Conservation (phyloP, 1,284 basidiomycete genomes). For the Filobasidium uniguttulatum region DNA sequence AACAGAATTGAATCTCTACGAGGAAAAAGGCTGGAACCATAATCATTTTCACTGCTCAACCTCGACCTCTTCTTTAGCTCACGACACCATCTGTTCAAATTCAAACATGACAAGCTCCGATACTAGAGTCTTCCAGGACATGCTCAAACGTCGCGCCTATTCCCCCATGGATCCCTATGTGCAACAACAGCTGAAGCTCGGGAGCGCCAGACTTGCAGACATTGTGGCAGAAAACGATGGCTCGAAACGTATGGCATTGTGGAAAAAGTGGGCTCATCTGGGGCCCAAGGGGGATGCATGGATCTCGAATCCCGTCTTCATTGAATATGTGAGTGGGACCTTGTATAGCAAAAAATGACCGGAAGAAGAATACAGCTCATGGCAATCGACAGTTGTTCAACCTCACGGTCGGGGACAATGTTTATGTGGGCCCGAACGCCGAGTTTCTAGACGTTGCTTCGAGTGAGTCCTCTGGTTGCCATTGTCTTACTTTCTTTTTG, state of each 20-base stretch:
- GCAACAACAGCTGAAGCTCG: slow-evolving; percentile 16
- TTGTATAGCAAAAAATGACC: too few relatives aligned
- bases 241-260: slow-evolving; percentile 17
- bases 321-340: slow-evolving; percentile 28
- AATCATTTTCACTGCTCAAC: too few relatives aligned
- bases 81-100: too few relatives aligned
- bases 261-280: slow-evolving; percentile 18
- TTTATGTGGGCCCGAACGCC: slow-evolving; percentile 29
- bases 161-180: slow-evolving; percentile 24
- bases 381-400: slow-evolving; percentile 33
- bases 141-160: slow-evolving; percentile 26
- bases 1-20: too few relatives aligned
- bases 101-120: slow-evolving; percentile 3
- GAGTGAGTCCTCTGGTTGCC: slow-evolving; percentile 20
- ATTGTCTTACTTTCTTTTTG: not conserved
- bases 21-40: too few relatives aligned
- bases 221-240: slow-evolving; percentile 19
- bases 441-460: slow-evolving; percentile 31
- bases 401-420: slow-evolving; percentile 28
- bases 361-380: too few relatives aligned
- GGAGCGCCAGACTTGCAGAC: slow-evolving; percentile 15
- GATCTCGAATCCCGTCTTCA: slow-evolving; percentile 21
- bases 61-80: too few relatives aligned
- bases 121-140: slow-evolving; percentile 17
- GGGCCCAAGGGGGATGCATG: slow-evolving; percentile 12